Evolutionary conservation across 495 filamentous ascomycete genomes (phyloP).

Genomic region (Friedmanniomyces simplex): DNA sequence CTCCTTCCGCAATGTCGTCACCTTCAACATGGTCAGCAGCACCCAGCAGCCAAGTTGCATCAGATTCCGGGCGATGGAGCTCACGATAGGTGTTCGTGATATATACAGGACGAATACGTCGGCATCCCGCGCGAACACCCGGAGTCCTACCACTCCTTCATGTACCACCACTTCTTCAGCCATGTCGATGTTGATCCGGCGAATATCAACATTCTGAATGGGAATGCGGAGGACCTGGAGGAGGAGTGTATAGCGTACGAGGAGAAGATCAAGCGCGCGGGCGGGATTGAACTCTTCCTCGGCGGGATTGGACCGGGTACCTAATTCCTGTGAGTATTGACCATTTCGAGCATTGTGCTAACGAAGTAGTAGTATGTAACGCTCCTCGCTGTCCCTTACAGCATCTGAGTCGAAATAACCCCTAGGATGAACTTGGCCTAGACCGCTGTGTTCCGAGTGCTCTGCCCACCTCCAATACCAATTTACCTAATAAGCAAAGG

Average conservation of each 20-base stretch:
- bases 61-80: no score
- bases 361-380: no score
- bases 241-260: conserved; percentile 73
- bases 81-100: no score
- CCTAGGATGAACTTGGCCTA: no score
- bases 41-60: not conserved
- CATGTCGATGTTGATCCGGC: conserved; percentile 71
- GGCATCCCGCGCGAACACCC: conserved; percentile 72
- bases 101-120: conserved; percentile 69
- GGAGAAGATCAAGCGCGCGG: conserved; percentile 59
- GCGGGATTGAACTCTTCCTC: conserved; percentile 78
- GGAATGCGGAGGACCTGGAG: conserved; percentile 63
- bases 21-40: conserved; percentile 74
- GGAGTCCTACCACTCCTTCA: conserved; percentile 78
- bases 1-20: conserved; percentile 78
- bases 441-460: no score
- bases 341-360: no score
- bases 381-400: no score
- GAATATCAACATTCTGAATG: conserved; percentile 80
- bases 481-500: no score
- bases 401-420: no score
- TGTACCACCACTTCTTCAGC: conserved; percentile 86
- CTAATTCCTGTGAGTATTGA: no score
- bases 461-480: no score
- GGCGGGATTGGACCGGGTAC: conserved; percentile 60